phyloP scores from a whole-genome alignment of 108 stramenopile genomes.

The Bacterosira constricta region DNA sequence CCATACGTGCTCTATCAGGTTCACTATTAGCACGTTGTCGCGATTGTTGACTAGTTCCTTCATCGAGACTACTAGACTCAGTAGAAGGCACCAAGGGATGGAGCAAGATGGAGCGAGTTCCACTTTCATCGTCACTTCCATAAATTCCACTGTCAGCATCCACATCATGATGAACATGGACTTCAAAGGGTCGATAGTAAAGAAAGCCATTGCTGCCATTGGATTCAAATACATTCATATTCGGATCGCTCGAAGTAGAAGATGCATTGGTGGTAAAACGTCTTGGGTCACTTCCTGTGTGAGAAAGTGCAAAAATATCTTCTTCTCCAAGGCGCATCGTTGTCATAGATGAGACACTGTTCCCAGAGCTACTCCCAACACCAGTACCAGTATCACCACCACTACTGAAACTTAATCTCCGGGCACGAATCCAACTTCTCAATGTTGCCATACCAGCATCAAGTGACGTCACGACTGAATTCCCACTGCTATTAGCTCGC shows the following conservation, averaged over 20 bases:
- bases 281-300: slow-evolving; percentile 23
- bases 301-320: slow-evolving; percentile 34
- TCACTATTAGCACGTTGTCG: slow-evolving; percentile 41
- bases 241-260: slow-evolving; percentile 25
- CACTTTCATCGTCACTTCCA: slow-evolving; percentile 41
- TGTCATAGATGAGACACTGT: slow-evolving; percentile 17
- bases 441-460: slow-evolving; percentile 72
- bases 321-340: slow-evolving; percentile 36
- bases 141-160: slow-evolving; percentile 20
- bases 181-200: slow-evolving; percentile 35
- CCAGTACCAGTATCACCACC: not conserved
- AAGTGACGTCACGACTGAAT: slow-evolving; percentile 35
- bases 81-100: slow-evolving; percentile 8
- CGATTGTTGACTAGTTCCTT: not conserved
- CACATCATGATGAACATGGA: slow-evolving; percentile 5
- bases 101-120: slow-evolving; percentile 12
- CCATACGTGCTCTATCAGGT: slow-evolving; percentile 40
- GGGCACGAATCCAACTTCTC: slow-evolving; percentile 59
- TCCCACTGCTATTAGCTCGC: not conserved
- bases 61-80: not conserved
- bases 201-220: slow-evolving; percentile 37
- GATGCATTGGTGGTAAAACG: slow-evolving; percentile 12
- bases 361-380: slow-evolving; percentile 10
- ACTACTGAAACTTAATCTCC: slow-evolving; percentile 3
- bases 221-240: slow-evolving; percentile 6